These are phyloP conservation scores for Oenanthe javanica DNA, from an alignment of 140 eudicot genomes.

Conservation along the genomic window DNA sequence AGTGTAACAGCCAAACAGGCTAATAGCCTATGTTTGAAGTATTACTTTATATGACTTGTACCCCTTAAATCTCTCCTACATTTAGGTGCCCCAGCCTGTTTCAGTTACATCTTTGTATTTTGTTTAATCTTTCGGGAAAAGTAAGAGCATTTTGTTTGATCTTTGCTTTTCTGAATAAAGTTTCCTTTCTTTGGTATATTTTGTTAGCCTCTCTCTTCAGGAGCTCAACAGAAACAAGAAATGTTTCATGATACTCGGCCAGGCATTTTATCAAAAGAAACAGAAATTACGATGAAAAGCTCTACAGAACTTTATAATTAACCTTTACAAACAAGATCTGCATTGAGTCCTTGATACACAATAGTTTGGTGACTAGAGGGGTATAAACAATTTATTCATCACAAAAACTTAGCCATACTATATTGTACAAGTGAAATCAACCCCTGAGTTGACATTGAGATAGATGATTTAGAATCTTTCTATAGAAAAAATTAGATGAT, in stretches of 20 bases:
- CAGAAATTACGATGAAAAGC: background rate
- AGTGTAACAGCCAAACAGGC: background rate
- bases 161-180: background rate
- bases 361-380: background rate
- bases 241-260: background rate
- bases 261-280: background rate
- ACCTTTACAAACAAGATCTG: constrained; percentile 3
- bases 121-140: background rate
- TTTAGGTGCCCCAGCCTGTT: background rate
- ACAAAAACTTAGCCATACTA: background rate
- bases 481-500: background rate
- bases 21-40: background rate
- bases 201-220: background rate
- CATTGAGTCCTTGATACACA: background rate
- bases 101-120: background rate
- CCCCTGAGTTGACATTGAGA: background rate
- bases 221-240: background rate
- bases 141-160: background rate
- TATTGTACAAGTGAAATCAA: background rate
- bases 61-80: background rate
- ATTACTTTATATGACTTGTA: background rate
- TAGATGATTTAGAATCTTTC: background rate
- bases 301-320: background rate
- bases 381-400: background rate
- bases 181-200: background rate